Evolutionary conservation across 192 early-diverging fungal species (phyloP).

Genomic region (Backusella parvicylindrica): DNA sequence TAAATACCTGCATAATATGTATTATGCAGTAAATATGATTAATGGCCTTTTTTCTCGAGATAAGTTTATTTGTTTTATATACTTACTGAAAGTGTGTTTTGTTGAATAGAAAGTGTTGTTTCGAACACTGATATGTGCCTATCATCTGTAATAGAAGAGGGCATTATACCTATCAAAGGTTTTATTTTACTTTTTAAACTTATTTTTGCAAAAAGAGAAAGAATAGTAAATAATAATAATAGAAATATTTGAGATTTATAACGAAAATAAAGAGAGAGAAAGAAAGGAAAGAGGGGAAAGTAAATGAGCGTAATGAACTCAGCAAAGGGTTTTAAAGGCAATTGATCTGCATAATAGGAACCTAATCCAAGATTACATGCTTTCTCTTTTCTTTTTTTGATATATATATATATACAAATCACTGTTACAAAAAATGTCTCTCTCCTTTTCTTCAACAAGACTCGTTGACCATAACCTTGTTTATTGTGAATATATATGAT

Average conservation of each 20-base stretch:
- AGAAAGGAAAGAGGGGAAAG: constrained; percentile 6
- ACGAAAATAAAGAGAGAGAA: neutral
- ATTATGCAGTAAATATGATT: neutral
- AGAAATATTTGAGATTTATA: neutral
- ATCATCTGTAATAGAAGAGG: neutral
- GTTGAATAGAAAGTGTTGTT: constrained; percentile 15
- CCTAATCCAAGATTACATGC: neutral
- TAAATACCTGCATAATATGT: constrained; percentile 24
- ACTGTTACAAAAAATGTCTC: neutral
- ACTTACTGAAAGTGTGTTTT: constrained; percentile 12
- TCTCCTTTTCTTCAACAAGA: neutral
- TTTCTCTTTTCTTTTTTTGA: constrained; percentile 5
- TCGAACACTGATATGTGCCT: constrained; percentile 20
- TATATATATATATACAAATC: too few relatives aligned
- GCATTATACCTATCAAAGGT: neutral
- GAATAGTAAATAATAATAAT: neutral
- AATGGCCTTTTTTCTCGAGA: neutral
- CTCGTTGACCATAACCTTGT: neutral
- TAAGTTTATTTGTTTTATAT: neutral
- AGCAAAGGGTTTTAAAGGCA: neutral
- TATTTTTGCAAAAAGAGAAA: neutral
- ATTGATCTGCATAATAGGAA: constrained; percentile 10
- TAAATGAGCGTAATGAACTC: neutral
- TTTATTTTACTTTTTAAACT: neutral
- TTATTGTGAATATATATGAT: neutral